Percentiles rank a stretch among this genome's conserved stretches.
Conservation (phyloP, 2,329 filamentous ascomycete genomes). For the Aplosporella prunicola region DNA sequence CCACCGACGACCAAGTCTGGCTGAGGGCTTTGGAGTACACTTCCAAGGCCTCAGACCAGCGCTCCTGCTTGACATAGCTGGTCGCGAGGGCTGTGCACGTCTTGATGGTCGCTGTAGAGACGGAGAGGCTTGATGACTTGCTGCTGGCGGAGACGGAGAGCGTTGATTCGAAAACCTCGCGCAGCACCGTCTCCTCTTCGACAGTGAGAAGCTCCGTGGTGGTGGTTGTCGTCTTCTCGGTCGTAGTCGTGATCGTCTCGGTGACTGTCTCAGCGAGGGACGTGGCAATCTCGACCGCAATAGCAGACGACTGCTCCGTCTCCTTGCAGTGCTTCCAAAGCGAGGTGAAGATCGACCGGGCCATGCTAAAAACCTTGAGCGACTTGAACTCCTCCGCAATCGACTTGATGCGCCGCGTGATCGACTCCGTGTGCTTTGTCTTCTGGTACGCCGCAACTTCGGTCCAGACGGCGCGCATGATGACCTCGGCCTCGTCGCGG, state of each 20-base stretch:
- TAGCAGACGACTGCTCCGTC: conserved; percentile 13
- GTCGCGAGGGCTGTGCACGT: conserved; percentile 17
- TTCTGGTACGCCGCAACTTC: conserved; percentile 3
- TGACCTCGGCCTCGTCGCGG: not conserved
- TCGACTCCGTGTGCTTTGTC: not conserved
- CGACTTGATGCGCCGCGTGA: too few species aligned
- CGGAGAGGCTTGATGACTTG: conserved; percentile 20
- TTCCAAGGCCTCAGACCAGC: conserved; percentile 16
- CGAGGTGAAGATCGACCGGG: conserved; percentile 25
- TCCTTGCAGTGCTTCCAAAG: conserved; percentile 34
- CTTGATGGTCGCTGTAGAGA: conserved; percentile 18
- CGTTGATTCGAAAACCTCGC: conserved; percentile 17
- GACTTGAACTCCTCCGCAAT: not conserved
- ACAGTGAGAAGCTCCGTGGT: conserved; percentile 8
- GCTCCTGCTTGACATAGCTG: conserved; percentile 18
- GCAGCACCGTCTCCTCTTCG: conserved; percentile 15
- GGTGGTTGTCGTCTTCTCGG: conserved; percentile 5
- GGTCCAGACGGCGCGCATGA: not conserved
- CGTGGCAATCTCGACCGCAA: conserved; percentile 17
- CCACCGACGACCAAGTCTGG: conserved; percentile 27
- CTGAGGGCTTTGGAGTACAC: conserved; percentile 18
- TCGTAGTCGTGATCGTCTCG: conserved; percentile 15
- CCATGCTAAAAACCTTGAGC: conserved; percentile 20
- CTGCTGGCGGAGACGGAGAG: conserved; percentile 15
- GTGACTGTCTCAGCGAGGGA: conserved; percentile 18